phyloP scores from a whole-genome alignment of 73 alveolate genomes.

The Tetrahymena malaccensis region DNA sequence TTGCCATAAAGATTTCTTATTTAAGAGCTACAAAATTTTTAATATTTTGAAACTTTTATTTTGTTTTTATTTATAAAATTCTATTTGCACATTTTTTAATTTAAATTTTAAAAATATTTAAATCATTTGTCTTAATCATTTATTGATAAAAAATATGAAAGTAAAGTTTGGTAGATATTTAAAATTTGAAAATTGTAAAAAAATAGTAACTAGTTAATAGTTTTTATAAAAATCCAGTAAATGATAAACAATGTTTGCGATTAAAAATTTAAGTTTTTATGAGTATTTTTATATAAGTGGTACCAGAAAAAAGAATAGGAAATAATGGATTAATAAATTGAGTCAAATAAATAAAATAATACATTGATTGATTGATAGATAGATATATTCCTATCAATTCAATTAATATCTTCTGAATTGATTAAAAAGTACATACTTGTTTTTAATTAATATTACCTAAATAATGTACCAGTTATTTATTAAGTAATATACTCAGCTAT shows the following conservation, averaged over 20 bases:
- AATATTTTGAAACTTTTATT: too few species aligned
- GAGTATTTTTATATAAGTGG: not conserved
- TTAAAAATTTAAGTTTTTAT: too few species aligned
- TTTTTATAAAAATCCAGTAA: not conserved
- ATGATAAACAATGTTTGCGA: not conserved
- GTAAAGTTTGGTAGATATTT: not conserved
- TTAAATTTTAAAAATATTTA: too few species aligned
- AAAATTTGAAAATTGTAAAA: too few species aligned
- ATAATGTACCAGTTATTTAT: not conserved
- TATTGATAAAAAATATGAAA: too few species aligned
- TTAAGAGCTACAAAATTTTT: too few species aligned
- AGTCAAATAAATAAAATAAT: too few species aligned
- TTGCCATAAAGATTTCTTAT: too few species aligned
- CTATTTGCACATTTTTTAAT: too few species aligned
- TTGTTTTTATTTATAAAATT: too few species aligned
- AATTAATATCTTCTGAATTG: not conserved
- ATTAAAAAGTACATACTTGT: not conserved
- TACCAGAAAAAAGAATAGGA: not conserved
- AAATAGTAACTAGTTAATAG: not conserved
- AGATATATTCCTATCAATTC: not conserved
- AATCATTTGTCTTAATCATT: too few species aligned
- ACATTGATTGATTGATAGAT: not conserved
- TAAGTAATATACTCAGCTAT: not conserved
- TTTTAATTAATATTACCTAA: not conserved
- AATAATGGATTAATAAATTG: not conserved